These are phyloP conservation scores for Phytophthora nicotianae DNA, from an alignment of 352 stramenopile species.

Conservation along the genomic window DNA sequence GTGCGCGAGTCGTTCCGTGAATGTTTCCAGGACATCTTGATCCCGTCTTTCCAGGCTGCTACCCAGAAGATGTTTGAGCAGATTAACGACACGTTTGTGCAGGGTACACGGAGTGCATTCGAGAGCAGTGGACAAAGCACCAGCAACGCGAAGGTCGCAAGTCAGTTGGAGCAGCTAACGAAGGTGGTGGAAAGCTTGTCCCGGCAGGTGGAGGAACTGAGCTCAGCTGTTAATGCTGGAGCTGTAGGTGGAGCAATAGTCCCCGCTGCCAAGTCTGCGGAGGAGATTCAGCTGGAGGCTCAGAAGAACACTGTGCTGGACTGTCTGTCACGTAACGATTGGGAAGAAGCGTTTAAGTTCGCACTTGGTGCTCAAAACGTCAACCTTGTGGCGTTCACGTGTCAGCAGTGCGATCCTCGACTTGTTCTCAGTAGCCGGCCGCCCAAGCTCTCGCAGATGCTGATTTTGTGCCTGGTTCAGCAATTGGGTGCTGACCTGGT, in stretches of 20 bases:
- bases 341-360: constrained; percentile 84
- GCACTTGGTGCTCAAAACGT: constrained; percentile 81
- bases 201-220: constrained; percentile 69
- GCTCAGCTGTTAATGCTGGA: constrained; percentile 35
- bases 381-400: constrained; percentile 71
- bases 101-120: constrained; percentile 69
- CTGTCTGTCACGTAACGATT: constrained; percentile 61
- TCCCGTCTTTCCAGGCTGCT: constrained; percentile 85
- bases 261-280: constrained; percentile 36
- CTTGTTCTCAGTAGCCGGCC: constrained; percentile 66
- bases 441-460: constrained; percentile 83
- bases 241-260: constrained; percentile 18
- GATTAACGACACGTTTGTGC: constrained; percentile 84
- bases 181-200: constrained; percentile 61
- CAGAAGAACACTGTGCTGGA: constrained; percentile 62
- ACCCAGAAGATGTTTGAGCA: constrained; percentile 92
- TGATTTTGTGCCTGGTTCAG: constrained; percentile 86
- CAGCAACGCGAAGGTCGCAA: constrained; percentile 63
- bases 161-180: constrained; percentile 70
- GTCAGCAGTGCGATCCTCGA: constrained; percentile 68
- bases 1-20: constrained; percentile 87
- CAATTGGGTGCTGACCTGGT: constrained; percentile 75
- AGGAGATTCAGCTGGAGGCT: constrained; percentile 61
- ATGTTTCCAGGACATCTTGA: constrained; percentile 87
- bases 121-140: constrained; percentile 59